Conservation (phyloP, 2,329 filamentous ascomycete species). For the Fonsecaea nubica region DNA sequence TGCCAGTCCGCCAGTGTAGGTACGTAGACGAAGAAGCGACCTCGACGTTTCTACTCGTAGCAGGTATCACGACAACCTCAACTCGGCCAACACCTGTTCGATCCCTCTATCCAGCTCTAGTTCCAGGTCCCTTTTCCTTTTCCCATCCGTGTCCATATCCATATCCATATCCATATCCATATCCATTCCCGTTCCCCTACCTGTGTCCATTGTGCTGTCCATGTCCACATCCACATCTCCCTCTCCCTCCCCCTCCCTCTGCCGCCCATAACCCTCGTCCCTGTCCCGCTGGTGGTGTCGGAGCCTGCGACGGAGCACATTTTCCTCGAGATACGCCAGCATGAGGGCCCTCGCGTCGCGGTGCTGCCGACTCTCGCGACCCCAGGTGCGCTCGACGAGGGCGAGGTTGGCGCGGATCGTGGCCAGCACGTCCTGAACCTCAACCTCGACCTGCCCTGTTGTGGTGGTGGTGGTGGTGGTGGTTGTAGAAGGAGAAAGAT, state of each 20-base stretch:
- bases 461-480: not conserved
- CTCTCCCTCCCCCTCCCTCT: not conserved
- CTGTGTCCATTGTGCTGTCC: not conserved
- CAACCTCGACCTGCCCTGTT: not conserved
- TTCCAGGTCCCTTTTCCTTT: not conserved
- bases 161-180: constrained; percentile 2
- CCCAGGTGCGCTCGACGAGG: constrained; percentile 36
- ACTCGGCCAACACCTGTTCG: constrained; percentile 24
- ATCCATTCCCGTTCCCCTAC: not conserved
- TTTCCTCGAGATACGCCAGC: constrained; percentile 37
- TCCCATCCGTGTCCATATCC: not conserved
- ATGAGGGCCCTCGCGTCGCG: constrained; percentile 33
- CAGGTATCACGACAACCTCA: constrained; percentile 14
- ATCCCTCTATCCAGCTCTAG: constrained; percentile 9
- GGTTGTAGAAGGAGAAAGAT: no score
- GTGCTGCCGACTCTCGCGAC: constrained; percentile 34
- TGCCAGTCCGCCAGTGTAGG: no score
- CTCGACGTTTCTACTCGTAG: not conserved
- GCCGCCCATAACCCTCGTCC: not conserved
- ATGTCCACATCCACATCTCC: not conserved
- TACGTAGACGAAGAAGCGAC: no score
- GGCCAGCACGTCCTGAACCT: constrained; percentile 32
- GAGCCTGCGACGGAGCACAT: constrained; percentile 6
- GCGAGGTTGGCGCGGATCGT: constrained; percentile 36
- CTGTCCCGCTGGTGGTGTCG: no score